Percentiles rank a stretch among this genome's conserved stretches.
These are phyloP conservation scores for Catenaria anguillulae DNA, from an alignment of 371 early-diverging fungal species.

Conservation along the genomic window DNA sequence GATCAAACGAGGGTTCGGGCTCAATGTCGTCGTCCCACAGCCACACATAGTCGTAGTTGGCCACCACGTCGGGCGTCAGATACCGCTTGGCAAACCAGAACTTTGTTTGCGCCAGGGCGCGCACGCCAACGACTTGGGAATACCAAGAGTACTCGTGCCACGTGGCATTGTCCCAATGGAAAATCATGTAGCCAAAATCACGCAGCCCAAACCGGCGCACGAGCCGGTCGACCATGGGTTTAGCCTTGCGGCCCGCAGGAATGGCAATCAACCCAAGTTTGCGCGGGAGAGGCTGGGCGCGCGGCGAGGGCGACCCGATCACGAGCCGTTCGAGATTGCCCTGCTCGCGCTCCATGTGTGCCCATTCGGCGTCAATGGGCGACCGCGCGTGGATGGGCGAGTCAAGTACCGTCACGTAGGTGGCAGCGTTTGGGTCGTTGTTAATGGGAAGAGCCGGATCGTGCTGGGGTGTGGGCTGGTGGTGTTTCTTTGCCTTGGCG, in stretches of 20 bases:
- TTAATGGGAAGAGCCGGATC: too few relatives aligned
- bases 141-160: conserved; percentile 5
- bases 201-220: conserved; percentile 4
- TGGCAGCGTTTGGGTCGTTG: too few relatives aligned
- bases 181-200: conserved; percentile 1
- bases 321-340: conserved; percentile 1
- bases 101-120: conserved; percentile 4
- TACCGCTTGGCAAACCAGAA: conserved; percentile 7
- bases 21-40: conserved; percentile 8
- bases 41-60: conserved; percentile 5
- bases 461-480: too few relatives aligned
- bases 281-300: neutral
- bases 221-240: conserved; percentile 6
- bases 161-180: conserved; percentile 7
- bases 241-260: conserved; percentile 1
- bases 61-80: conserved; percentile 6
- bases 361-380: too few relatives aligned
- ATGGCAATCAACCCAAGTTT: conserved; percentile 5
- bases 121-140: neutral
- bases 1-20: conserved; percentile 3
- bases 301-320: neutral
- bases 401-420: too few relatives aligned
- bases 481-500: too few relatives aligned
- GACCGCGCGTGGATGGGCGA: too few relatives aligned
- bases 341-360: conserved; percentile 3